A percentile compares a stretch with the other conserved stretches of the same genome.
Conservation (phyloP, 306 rosid genomes). For the Geum urbanum region DNA sequence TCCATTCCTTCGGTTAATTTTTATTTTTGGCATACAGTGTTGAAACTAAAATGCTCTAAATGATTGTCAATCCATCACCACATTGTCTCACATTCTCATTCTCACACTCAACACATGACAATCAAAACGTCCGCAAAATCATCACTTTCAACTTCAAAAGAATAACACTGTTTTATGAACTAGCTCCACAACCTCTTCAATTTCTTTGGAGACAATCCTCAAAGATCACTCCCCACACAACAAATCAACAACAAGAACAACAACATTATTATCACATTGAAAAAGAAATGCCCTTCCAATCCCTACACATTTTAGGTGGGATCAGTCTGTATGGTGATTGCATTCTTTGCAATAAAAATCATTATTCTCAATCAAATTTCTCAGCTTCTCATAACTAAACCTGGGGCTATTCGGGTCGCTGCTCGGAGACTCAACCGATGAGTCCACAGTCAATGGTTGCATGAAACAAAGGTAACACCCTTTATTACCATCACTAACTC, state of each 20-base stretch:
- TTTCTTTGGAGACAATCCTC: slow-evolving; percentile 2
- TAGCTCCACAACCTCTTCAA: slow-evolving; percentile 2
- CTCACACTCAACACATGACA: slow-evolving; percentile 5
- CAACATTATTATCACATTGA: neutral
- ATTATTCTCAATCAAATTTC: slow-evolving; percentile 52
- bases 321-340: slow-evolving; percentile 54
- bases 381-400: slow-evolving; percentile 52
- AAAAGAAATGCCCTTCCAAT: slow-evolving; percentile 4
- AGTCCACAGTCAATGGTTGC: slow-evolving; percentile 43
- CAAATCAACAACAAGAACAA: slow-evolving; percentile 7
- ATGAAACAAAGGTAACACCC: slow-evolving; percentile 59
- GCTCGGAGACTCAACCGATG: slow-evolving; percentile 35
- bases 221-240: neutral
- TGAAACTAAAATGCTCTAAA: neutral
- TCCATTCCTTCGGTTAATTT: neutral
- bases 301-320: neutral
- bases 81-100: neutral
- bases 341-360: slow-evolving; percentile 66
- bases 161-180: neutral
- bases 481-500: slow-evolving; percentile 16
- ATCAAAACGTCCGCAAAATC: neutral
- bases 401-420: slow-evolving; percentile 59
- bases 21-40: neutral
- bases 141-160: neutral
- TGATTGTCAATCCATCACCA: neutral